Evolutionary conservation across 768 basidiomycete genomes (phyloP).

Genomic region (Phanerochaete carnosa): DNA sequence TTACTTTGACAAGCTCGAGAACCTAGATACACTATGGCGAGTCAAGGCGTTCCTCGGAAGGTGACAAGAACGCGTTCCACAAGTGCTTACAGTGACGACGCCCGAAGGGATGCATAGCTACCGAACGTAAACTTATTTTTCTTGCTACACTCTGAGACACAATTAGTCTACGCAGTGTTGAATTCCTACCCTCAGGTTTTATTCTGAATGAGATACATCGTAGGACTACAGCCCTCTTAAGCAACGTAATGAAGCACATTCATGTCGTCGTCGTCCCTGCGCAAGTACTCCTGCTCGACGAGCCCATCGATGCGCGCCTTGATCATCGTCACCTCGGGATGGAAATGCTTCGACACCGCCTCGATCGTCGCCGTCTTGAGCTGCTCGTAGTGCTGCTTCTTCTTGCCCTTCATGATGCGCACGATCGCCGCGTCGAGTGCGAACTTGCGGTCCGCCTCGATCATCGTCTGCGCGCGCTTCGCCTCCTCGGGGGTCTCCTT

Average conservation of each 20-base stretch:
- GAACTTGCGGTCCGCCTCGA: conserved; percentile 83
- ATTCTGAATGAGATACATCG: too few relatives aligned
- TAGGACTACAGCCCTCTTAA: too few relatives aligned
- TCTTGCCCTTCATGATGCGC: conserved; percentile 91
- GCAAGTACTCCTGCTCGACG: conserved; percentile 86
- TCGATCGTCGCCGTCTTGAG: conserved; percentile 82
- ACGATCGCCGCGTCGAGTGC: conserved; percentile 95
- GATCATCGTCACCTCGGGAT: conserved; percentile 79
- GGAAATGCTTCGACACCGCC: conserved; percentile 87
- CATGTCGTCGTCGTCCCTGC: conserved; percentile 68
- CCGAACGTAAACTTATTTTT: too few relatives aligned
- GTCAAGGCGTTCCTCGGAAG: conserved; percentile 33
- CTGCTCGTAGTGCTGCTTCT: conserved; percentile 75
- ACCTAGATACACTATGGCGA: conserved; percentile 48
- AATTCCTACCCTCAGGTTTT: too few relatives aligned
- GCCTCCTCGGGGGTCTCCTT: conserved; percentile 91
- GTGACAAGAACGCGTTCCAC: neutral
- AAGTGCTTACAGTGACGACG: too few relatives aligned
- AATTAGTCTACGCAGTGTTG: too few relatives aligned
- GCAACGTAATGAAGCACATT: conserved; percentile 80
- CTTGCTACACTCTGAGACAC: too few relatives aligned
- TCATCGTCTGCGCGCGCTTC: conserved; percentile 73
- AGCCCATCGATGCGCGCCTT: conserved; percentile 80
- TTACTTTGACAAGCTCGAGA: conserved; percentile 42
- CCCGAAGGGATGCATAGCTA: too few relatives aligned